Base-by-base conservation (phyloP, 257 asterid species). In the Nicotiana knightiana region DNA sequence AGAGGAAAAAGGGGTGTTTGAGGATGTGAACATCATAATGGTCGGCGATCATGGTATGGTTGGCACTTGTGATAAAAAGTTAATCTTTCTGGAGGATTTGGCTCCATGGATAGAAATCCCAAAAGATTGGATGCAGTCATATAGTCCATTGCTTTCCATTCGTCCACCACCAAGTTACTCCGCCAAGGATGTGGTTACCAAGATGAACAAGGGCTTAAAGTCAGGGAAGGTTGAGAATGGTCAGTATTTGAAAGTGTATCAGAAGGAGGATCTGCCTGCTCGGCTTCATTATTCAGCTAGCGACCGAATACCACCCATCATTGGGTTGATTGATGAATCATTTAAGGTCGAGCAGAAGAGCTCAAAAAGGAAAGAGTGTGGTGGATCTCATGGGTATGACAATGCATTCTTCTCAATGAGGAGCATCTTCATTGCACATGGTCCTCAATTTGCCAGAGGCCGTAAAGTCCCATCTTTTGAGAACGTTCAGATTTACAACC, bases 41-140 rank as follows among this genome's bases (percentile, higher is more conserved):
- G 46, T 92, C 26, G 97, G 97, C n/a, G 97, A 92, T 90, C 97
- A 91, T 82, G 97, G 95, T 3, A 92, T 92, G 97, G 93, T 89
- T 13, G 97, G 95, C 59, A 92, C 94, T 1, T 92, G 97, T 63
- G 97, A 92, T 77, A 88, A 87, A 76, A 92, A 90, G 84, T 58
- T 91, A 77, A 91, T 91, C 26, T 87, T 87, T 84, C 84, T 92
- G 17, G 91, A 92, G 68, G 97, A 91, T 87, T 79, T 92, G 32
- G 84, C 88, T 35, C 71, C 81, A 0, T 91, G 93, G 93, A 82
- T 92, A 63, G 37, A 83, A 46, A 88, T 92, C 53, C 92, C 94
- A 0, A 35, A 77, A n/a, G 90, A 85, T 21, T 93, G 97, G 97
- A 81, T 91, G 63, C 96, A 93, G 53, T 90, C 91, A 5, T 90